Base-by-base conservation (phyloP, 805 yeast species). In the Cyberlindnera xylosilytica region DNA sequence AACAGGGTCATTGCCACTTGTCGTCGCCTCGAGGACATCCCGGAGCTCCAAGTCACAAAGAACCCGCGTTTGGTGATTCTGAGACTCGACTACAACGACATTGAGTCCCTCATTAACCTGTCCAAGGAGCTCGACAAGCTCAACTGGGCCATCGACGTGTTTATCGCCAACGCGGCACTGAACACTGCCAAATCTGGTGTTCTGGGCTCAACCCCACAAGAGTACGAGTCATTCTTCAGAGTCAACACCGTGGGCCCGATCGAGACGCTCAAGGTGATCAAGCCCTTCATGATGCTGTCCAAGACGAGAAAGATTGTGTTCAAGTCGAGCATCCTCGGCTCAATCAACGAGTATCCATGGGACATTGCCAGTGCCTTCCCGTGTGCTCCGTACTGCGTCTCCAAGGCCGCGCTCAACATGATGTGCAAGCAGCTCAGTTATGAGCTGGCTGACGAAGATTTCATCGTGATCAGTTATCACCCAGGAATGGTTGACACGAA, bases 331-430 rank as follows among this genome's bases (percentile, higher is more conserved):
- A 27, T 49, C 4, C 52, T 56, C 23, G 69, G 62, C 1, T 61
- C 66, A 5, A 48, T 58, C 29, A 55, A 53, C 7, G 50, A 42
- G 4, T 52, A 44, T 27, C 55, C 53, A 3, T 22, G 31, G 20
- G 50, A 46, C n/a, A 16, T 46, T 20, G 40, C 47, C 6, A 29
- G 39, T 6, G 47, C 51, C 0, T 47, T 42, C 31, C 57, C 57
- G 15, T 48, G 57, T 49, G 46, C 62, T 6, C 58, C 63, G 5
- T 68, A 68, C 44, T 64, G 63, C 13, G 55, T 57, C 6, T 66
- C 73, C 6, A 69, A 70, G 45, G 64, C 68, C 3, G 68, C 67
- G 1, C 38, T 65, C 17, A 66, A 66, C 51, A 51, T 51, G 41
- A 16, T 58, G 11, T 52, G 55, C 20, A 60, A 52, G 34, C 49